Evolutionary conservation across 2,329 filamentous ascomycete species (phyloP).

Genomic region (Pseudogymnoascus sp.): DNA sequence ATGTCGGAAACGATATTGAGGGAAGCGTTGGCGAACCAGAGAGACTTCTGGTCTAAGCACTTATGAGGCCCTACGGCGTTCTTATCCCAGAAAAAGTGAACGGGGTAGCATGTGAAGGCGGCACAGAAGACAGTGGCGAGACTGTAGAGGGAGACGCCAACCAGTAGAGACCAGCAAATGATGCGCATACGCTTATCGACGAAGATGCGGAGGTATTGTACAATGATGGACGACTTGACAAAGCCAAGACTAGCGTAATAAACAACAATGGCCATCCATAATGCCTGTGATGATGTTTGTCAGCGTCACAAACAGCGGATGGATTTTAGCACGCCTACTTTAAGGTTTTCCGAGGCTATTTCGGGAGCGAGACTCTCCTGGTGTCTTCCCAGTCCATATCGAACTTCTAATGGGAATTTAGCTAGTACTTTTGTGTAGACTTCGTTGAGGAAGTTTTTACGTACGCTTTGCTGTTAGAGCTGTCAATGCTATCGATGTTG

Average conservation of each 20-base stretch:
- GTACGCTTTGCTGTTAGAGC: constrained; percentile 10
- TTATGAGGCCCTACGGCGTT: background rate
- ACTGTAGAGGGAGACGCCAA: constrained; percentile 14
- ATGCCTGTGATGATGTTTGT: constrained; percentile 18
- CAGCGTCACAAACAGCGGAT: constrained; percentile 13
- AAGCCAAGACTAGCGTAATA: constrained; percentile 30
- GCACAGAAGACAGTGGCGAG: constrained; percentile 13
- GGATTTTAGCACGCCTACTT: constrained; percentile 18
- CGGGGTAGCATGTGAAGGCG: constrained; percentile 18
- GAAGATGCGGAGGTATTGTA: constrained; percentile 36
- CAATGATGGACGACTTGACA: constrained; percentile 32
- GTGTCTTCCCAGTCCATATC: constrained; percentile 23
- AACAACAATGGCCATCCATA: constrained; percentile 29
- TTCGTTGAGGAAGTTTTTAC: background rate
- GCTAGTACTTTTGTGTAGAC: background rate
- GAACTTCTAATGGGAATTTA: constrained; percentile 20
- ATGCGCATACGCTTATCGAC: constrained; percentile 20
- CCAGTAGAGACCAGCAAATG: constrained; percentile 15
- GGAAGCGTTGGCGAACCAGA: constrained; percentile 18
- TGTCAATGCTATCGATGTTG: constrained; percentile 13
- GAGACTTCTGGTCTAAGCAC: constrained; percentile 16
- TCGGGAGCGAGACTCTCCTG: constrained; percentile 16
- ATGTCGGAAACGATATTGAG: constrained; percentile 20
- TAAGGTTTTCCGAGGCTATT: constrained; percentile 20
- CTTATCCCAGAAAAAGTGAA: constrained; percentile 16